Evolutionary conservation across 2,329 filamentous ascomycete species (phyloP).

Genomic region (Cryphonectria radicalis): DNA sequence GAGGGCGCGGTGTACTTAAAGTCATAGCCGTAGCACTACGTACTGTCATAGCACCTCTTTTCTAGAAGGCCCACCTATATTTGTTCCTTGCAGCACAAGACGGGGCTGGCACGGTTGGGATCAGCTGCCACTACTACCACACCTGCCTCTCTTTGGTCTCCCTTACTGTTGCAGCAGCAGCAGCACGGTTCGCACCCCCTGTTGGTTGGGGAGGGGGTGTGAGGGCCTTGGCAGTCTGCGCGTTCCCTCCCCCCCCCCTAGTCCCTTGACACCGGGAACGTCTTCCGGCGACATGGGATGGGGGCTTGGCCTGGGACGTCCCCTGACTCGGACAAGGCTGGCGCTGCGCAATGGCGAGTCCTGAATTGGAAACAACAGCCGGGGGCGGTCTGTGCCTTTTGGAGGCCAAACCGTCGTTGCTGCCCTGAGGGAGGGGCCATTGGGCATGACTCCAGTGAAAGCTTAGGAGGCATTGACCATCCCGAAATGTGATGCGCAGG

Average conservation of each 20-base stretch:
- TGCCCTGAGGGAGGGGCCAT: neutral
- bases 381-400: conserved; percentile 10
- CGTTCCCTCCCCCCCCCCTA: neutral
- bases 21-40: neutral
- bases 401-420: neutral
- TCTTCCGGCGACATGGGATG: conserved; percentile 25
- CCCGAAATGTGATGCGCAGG: conserved; percentile 17
- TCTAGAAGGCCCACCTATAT: neutral
- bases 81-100: neutral
- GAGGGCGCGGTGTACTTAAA: neutral
- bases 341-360: neutral
- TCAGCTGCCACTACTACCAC: neutral
- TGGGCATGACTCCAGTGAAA: neutral
- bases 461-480: conserved; percentile 17
- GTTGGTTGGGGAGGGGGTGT: too few species aligned
- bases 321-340: conserved; percentile 24
- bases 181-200: conserved; percentile 1
- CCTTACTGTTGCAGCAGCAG: neutral
- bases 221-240: conserved; percentile 6
- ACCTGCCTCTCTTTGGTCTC: neutral
- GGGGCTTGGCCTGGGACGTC: neutral
- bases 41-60: neutral
- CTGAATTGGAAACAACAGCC: conserved; percentile 19
- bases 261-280: conserved; percentile 22
- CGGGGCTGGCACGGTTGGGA: neutral